Base-by-base conservation (phyloP, 192 early-diverging fungal genomes). In the Entomortierella parvispora region DNA sequence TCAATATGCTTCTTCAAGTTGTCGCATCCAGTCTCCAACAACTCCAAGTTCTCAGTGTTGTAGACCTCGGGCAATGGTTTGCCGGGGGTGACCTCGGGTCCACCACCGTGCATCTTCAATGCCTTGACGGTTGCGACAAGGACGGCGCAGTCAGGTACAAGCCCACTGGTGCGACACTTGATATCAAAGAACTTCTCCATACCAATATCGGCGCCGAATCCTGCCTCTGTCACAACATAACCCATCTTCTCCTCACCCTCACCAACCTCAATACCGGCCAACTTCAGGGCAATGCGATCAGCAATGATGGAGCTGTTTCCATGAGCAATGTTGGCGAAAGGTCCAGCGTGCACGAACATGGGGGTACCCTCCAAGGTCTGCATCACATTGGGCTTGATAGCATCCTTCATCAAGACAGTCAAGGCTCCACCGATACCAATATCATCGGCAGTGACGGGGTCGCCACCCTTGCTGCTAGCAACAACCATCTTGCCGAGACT, bases 161-260 rank as follows among this genome's bases (percentile, higher is more conserved):
- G 84, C n/a, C 92, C 93, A 31, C 93, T 95, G 25, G 86, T 83
- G 37, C 97, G 91, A 81, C 97, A 99, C 83, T 99, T 99, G 84
- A 99, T 98, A 84, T 98, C 92, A 85, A 98, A 96, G 87, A 95
- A 95, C 84, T 99, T 99, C 65, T 99, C 97, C 93, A 98, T 97
- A 50, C 97, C 97, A 81, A 99, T 99, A 83, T 99, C 97, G 23
- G 97, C 97, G 33, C 97, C 97, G 68, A 99, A 99, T 18, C 97
- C 97, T 23, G 97, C 96, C 83, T 99, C 97, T 29, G 97, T 99
- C 40, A 98, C 89, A 46, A 97, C 96, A 60, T 93, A 98, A 12
- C 97, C 97, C 42, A 82, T 79, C 50, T 86, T 84, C 60, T 82
- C 79, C 0, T 83, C 82, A n/a, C 77, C 77, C 44, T 84, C 85